Conservation (phyloP, 345 rosid species). For the Eucalyptus brandiana region DNA sequence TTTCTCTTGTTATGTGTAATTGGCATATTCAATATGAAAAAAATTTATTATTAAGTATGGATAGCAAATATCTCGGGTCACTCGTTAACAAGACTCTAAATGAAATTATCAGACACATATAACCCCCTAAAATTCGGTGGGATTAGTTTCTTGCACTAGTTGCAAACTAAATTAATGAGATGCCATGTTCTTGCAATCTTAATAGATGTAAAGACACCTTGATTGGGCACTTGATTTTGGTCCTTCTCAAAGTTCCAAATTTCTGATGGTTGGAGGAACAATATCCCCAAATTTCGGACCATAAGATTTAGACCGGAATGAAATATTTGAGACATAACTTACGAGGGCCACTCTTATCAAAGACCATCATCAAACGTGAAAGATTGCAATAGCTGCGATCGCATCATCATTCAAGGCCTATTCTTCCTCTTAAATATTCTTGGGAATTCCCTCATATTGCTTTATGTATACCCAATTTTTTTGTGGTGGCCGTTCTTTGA, state of each 20-base stretch:
- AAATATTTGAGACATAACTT: background rate
- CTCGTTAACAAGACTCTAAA: background rate
- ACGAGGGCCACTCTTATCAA: background rate
- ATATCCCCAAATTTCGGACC: background rate
- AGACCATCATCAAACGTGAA: background rate
- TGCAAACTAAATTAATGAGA: background rate
- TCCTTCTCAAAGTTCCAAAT: background rate
- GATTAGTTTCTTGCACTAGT: background rate
- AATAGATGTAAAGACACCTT: background rate
- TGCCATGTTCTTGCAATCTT: background rate
- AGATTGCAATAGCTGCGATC: background rate
- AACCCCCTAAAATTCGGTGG: background rate
- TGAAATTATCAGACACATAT: background rate
- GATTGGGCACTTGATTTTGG: background rate
- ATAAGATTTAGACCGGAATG: background rate
- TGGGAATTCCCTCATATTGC: background rate
- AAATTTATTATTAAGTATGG: background rate
- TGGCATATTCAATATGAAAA: background rate
- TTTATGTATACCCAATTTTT: background rate
- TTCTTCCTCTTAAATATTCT: background rate
- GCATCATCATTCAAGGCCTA: background rate
- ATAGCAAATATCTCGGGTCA: background rate
- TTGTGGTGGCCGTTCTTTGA: background rate
- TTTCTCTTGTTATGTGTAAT: background rate
- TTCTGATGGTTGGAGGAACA: background rate